A percentile compares a stretch with the other conserved stretches of the same genome.
Evolutionary conservation across 2,329 filamentous ascomycete species (phyloP).

Genomic region (Fusarium tricinctum): DNA sequence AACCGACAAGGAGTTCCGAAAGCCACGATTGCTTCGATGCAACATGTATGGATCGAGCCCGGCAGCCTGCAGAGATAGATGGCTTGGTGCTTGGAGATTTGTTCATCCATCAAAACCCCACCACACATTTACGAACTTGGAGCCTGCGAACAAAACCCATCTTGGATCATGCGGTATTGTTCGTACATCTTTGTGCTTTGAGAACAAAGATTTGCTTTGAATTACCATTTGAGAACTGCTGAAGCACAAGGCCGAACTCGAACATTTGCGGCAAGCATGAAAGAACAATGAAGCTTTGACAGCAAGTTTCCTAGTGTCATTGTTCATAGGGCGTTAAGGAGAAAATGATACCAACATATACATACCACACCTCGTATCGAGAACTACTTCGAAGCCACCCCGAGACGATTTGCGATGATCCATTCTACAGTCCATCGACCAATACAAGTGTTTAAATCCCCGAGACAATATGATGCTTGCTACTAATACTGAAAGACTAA

Average conservation of each 20-base stretch:
- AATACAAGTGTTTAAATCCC: not conserved
- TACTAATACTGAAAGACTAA: not conserved
- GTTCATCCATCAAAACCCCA: not conserved
- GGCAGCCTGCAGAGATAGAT: not conserved
- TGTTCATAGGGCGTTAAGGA: conserved; percentile 6
- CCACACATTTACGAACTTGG: not conserved
- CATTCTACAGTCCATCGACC: not conserved
- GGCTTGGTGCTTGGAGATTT: not conserved
- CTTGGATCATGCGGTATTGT: not conserved
- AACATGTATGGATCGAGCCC: not conserved
- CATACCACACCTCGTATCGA: conserved; percentile 2
- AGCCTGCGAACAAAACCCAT: not conserved
- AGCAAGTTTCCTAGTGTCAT: conserved; percentile 7
- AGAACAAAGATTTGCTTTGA: conserved; percentile 17
- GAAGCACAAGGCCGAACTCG: conserved; percentile 5
- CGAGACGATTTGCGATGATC: conserved; percentile 1
- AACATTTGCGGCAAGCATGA: not conserved
- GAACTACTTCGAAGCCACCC: conserved; percentile 12
- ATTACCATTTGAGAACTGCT: not conserved
- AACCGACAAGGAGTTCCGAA: not conserved
- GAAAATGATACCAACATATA: conserved; percentile 12
- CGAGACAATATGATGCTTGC: not conserved
- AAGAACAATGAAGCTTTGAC: conserved; percentile 17
- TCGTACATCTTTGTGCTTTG: not conserved
- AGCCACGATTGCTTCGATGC: not conserved